Conservation (phyloP, 768 basidiomycete species). For the Lentinus brumalis region DNA sequence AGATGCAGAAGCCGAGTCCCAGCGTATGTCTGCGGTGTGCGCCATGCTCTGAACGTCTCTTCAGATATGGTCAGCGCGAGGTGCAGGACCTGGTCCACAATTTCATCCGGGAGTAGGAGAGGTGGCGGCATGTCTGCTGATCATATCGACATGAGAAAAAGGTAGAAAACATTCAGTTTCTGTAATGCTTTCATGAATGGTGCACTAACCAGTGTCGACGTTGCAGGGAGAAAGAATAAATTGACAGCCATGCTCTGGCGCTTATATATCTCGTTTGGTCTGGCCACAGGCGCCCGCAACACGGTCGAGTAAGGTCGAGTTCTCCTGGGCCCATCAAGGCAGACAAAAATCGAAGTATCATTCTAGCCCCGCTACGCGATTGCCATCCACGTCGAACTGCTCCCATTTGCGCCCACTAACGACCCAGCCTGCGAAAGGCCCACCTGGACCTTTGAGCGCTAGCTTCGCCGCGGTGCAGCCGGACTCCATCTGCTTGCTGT, state of each 20-base stretch:
- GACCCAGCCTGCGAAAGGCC: constrained; percentile 67
- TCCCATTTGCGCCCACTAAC: constrained; percentile 56
- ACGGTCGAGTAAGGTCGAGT: too few relatives aligned
- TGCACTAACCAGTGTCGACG: too few relatives aligned
- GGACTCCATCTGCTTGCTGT: constrained; percentile 42
- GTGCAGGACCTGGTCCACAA: constrained; percentile 2
- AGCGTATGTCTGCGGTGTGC: background rate
- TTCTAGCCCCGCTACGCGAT: background rate
- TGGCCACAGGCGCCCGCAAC: too few relatives aligned
- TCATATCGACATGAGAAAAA: too few relatives aligned
- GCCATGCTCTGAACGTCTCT: constrained; percentile 6
- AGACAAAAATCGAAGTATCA: background rate
- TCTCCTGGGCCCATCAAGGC: too few relatives aligned
- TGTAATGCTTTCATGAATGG: too few relatives aligned
- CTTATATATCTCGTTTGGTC: too few relatives aligned
- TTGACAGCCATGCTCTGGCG: too few relatives aligned
- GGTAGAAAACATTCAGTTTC: too few relatives aligned
- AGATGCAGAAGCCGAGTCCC: background rate
- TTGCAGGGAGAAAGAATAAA: too few relatives aligned
- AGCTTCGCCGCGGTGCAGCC: constrained; percentile 57
- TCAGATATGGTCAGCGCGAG: background rate
- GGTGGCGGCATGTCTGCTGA: too few relatives aligned
- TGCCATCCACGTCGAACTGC: constrained; percentile 39
- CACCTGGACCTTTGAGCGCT: constrained; percentile 42
- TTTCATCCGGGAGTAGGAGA: background rate